These are phyloP conservation scores for Pneumocystis oryctolagi DNA, from an alignment of 1,139 yeast genomes.

Conservation along the genomic window DNA sequence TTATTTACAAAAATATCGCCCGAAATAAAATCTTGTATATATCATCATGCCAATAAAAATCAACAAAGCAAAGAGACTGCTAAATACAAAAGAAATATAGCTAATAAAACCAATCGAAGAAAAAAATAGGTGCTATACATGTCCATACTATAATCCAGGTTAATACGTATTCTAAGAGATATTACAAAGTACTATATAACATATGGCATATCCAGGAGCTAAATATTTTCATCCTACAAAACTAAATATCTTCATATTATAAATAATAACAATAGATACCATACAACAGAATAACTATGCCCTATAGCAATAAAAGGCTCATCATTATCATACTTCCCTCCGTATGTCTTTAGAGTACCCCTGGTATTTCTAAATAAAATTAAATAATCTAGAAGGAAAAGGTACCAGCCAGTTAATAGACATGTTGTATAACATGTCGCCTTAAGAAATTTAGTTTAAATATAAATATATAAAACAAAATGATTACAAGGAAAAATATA, in stretches of 20 bases:
- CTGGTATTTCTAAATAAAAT: background rate
- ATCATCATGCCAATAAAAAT: background rate
- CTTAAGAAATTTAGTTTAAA: conserved; percentile 73
- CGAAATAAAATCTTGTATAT: background rate
- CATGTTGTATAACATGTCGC: conserved; percentile 98
- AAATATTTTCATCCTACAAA: conserved; percentile 47
- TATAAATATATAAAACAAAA: conserved; percentile 63
- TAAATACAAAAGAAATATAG: background rate
- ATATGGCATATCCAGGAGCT: conserved; percentile 85
- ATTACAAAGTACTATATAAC: conserved; percentile 35
- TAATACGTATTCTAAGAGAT: background rate
- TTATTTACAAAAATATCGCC: background rate
- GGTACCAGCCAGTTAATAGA: conserved; percentile 43
- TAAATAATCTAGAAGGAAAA: background rate
- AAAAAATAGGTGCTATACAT: conserved; percentile 68
- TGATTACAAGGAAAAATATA: conserved; percentile 33
- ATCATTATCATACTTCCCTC: conserved; percentile 67
- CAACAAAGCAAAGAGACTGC: background rate
- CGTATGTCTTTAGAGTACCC: conserved; percentile 26
- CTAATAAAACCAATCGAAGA: conserved; percentile 65
- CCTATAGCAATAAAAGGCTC: conserved; percentile 96
- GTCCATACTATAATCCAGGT: conserved; percentile 44
- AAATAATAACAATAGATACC: conserved; percentile 29
- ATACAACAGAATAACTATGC: conserved; percentile 82
- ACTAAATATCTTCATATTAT: background rate